Conservation (phyloP, 2,329 filamentous ascomycete genomes). For the Septoria petroselini region DNA sequence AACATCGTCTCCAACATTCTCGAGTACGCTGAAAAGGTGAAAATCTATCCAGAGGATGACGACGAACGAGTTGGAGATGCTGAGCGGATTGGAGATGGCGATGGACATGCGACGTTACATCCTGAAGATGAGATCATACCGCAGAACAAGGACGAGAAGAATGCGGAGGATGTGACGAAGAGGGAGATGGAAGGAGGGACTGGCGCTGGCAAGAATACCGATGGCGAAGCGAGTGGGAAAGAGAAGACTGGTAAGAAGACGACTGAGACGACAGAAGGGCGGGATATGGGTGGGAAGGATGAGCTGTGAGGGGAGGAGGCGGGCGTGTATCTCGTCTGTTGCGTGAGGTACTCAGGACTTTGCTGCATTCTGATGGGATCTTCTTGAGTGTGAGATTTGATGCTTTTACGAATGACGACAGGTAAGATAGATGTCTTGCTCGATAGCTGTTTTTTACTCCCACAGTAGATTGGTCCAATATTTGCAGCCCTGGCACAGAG, state of each 20-base stretch:
- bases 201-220: slow-evolving; percentile 3
- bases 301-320: slow-evolving; percentile 5
- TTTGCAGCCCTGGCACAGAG: no score
- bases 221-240: slow-evolving; percentile 11
- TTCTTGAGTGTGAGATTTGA: no score
- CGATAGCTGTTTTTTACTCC: no score
- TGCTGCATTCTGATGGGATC: no score
- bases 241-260: slow-evolving; percentile 12
- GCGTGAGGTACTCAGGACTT: no score
- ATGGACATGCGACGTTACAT: slow-evolving; percentile 2
- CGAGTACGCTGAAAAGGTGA: slow-evolving; percentile 76
- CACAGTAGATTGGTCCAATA: no score
- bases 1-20: slow-evolving; percentile 75
- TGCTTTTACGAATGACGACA: no score
- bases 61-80: slow-evolving; percentile 19
- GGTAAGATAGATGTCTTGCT: no score
- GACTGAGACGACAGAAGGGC: slow-evolving; percentile 8
- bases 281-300: slow-evolving; percentile 1
- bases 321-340: no score
- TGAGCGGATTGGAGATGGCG: not conserved
- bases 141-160: not conserved
- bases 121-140: slow-evolving; percentile 5
- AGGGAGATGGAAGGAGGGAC: not conserved
- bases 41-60: slow-evolving; percentile 24
- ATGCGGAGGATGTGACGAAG: not conserved